These are phyloP conservation scores for Rhododendron henanense DNA, from an alignment of 148 eudicot genomes.

Conservation along the genomic window DNA sequence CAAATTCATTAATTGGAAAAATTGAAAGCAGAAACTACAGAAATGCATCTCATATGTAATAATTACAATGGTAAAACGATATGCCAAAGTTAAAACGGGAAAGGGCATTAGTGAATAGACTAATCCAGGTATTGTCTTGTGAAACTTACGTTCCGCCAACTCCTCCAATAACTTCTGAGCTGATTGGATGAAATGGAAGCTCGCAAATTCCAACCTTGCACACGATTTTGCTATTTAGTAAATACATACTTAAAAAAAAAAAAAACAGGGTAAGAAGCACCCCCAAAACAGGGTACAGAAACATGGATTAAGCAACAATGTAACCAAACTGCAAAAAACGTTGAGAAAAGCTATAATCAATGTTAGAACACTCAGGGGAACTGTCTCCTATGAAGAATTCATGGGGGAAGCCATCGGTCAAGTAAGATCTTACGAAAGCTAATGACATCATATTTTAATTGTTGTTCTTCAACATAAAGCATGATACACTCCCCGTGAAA, in stretches of 20 bases:
- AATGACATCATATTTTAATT: not conserved
- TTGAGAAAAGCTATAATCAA: not conserved
- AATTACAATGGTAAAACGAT: not conserved
- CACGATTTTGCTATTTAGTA: conserved; percentile 9
- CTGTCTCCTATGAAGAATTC: not conserved
- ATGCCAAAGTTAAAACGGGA: not conserved
- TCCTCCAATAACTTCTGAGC: conserved; percentile 87
- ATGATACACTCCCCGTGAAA: not conserved
- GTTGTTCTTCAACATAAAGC: not conserved
- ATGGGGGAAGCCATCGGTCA: no score
- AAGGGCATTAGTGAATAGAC: not conserved
- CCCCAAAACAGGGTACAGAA: not conserved
- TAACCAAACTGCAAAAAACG: not conserved
- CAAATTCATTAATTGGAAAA: not conserved
- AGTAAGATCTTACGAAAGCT: not conserved
- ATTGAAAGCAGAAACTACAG: not conserved
- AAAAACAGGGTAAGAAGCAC: not conserved
- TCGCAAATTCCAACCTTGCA: conserved; percentile 89
- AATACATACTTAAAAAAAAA: not conserved
- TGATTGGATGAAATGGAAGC: conserved; percentile 96
- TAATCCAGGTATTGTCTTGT: not conserved
- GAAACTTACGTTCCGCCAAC: conserved; percentile 96
- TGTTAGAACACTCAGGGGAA: not conserved
- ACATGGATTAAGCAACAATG: not conserved
- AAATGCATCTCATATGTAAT: not conserved